phyloP scores from a whole-genome alignment of 768 basidiomycete species.

The Tricholoma matsutake region DNA sequence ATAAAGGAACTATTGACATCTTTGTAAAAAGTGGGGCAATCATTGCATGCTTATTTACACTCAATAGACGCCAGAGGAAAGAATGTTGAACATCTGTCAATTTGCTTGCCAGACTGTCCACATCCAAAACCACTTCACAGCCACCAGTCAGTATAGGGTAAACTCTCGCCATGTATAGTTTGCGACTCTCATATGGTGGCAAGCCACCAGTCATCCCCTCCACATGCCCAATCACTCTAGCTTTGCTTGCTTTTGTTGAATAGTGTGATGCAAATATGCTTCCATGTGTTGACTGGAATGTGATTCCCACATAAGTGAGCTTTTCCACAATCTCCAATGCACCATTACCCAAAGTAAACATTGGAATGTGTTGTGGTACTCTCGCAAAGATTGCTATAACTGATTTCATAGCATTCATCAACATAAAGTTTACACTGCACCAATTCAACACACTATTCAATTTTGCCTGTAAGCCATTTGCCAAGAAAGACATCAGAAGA shows the following conservation, averaged over 20 bases:
- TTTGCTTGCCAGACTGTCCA: neutral
- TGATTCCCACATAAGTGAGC: neutral
- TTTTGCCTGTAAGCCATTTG: slow-evolving; percentile 16
- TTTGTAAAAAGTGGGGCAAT: neutral
- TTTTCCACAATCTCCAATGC: neutral
- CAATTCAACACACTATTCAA: slow-evolving; percentile 14
- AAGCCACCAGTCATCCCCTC: neutral
- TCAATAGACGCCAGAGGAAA: neutral
- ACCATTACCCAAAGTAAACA: neutral
- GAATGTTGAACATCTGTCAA: neutral
- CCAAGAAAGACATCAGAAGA: slow-evolving; percentile 12
- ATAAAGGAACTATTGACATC: neutral
- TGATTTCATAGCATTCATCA: slow-evolving; percentile 22
- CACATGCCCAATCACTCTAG: neutral
- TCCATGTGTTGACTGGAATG: neutral
- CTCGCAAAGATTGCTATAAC: slow-evolving; percentile 15
- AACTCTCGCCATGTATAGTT: too few species aligned
- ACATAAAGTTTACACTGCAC: slow-evolving; percentile 22
- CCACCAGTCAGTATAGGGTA: too few species aligned
- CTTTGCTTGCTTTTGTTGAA: neutral
- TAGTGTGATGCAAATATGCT: neutral
- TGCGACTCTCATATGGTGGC: too few species aligned
- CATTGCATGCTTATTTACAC: neutral
- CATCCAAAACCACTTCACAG: too few species aligned
- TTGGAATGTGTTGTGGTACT: neutral